These are phyloP conservation scores for Phytophthora cryptogea DNA, from an alignment of 352 stramenopile species.

Conservation along the genomic window DNA sequence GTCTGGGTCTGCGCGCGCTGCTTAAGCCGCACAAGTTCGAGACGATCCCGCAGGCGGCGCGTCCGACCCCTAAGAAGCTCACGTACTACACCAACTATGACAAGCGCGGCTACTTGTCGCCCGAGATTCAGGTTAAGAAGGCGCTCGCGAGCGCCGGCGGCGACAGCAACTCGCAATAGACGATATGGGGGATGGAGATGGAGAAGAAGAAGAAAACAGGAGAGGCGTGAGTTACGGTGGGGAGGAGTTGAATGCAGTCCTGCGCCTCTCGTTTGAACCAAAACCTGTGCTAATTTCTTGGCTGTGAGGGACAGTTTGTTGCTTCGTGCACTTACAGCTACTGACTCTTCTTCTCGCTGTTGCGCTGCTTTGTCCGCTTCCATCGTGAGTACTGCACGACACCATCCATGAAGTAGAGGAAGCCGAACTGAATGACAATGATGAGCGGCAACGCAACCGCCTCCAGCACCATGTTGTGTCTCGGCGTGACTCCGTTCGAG, in stretches of 20 bases:
- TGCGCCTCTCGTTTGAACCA: conserved; percentile 19
- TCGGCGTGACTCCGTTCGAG: conserved; percentile 49
- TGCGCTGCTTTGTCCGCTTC: conserved; percentile 22
- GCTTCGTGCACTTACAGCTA: conserved; percentile 16
- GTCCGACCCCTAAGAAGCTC: conserved; percentile 96
- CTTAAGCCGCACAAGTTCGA: conserved; percentile 98
- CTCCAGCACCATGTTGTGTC: conserved; percentile 50
- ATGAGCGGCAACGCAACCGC: conserved; percentile 37
- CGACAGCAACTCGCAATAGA: conserved; percentile 53
- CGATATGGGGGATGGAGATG: conserved; percentile 13
- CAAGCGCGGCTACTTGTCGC: conserved; percentile 97
- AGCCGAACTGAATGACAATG: conserved; percentile 39
- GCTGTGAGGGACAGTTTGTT: not conserved
- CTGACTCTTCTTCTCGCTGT: conserved; percentile 22
- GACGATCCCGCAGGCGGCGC: conserved; percentile 91
- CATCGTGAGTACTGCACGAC: conserved; percentile 40
- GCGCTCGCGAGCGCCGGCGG: conserved; percentile 43
- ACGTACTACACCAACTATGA: conserved; percentile 97
- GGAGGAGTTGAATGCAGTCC: conserved; percentile 17
- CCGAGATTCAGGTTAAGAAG: conserved; percentile 95
- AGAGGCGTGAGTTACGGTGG: conserved; percentile 4
- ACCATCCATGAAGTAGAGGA: conserved; percentile 49
- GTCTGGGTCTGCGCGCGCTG: conserved; percentile 92
- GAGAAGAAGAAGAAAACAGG: conserved; percentile 13
- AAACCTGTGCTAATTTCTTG: conserved; percentile 1